A percentile compares a stretch with the other conserved stretches of the same genome.
Conservation (phyloP, 345 rosid genomes). For the Diplotaxis tenuifolia region DNA sequence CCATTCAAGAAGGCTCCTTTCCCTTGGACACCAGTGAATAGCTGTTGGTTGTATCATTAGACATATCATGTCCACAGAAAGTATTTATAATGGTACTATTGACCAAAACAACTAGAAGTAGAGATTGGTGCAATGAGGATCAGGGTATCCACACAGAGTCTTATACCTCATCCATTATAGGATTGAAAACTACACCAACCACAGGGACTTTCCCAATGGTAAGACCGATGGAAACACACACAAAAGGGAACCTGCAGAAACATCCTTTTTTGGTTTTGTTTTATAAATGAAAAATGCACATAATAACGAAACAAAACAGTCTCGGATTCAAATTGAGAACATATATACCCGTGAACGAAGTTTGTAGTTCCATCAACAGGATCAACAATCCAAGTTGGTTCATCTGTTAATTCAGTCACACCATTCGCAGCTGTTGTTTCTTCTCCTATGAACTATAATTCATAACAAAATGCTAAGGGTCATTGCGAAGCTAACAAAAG, state of each 20-base stretch:
- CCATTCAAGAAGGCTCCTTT: conserved; percentile 87
- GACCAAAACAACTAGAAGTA: background rate
- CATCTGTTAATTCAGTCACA: conserved; percentile 70
- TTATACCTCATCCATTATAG: conserved; percentile 84
- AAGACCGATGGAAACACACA: conserved; percentile 94
- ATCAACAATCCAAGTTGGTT: conserved; percentile 98
- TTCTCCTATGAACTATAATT: conserved; percentile 89
- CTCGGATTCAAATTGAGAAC: background rate
- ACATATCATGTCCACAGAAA: conserved; percentile 5
- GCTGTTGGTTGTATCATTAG: conserved; percentile 44
- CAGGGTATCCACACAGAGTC: conserved; percentile 14
- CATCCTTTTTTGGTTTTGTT: background rate
- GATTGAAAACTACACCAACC: conserved; percentile 90
- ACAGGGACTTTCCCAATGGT: conserved; percentile 75
- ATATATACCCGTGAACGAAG: conserved; percentile 84
- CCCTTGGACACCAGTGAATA: conserved; percentile 69
- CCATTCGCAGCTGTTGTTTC: conserved; percentile 94
- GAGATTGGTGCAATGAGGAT: background rate
- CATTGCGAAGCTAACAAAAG: background rate
- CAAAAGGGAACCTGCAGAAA: conserved; percentile 71
- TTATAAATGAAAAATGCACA: background rate
- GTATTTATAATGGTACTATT: background rate
- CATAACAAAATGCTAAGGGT: background rate
- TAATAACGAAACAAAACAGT: background rate
- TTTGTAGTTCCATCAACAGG: conserved; percentile 99